These are phyloP conservation scores for Coniochaeta ligniaria DNA, from an alignment of 2,329 filamentous ascomycete species.

Conservation along the genomic window DNA sequence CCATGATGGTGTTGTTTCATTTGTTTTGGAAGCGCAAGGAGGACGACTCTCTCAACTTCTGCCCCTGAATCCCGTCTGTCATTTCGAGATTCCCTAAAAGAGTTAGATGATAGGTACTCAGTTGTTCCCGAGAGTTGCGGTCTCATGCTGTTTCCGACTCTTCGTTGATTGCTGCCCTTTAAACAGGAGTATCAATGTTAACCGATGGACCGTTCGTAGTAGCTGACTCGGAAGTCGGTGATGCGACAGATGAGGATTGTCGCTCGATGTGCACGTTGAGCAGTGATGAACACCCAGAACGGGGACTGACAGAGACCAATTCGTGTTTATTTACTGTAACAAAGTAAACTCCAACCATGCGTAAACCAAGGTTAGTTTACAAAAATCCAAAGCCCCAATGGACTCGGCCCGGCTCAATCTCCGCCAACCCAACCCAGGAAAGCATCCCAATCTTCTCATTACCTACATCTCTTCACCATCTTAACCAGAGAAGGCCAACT, in stretches of 20 bases:
- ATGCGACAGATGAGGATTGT: background rate
- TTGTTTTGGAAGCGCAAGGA: background rate
- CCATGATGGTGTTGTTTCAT: background rate
- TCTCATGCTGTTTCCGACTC: background rate
- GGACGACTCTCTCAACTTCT: background rate
- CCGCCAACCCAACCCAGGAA: background rate
- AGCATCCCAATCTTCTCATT: background rate
- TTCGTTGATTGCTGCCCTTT: background rate
- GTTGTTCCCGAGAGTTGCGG: background rate
- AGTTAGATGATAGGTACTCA: background rate
- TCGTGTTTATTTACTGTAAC: conserved; percentile 13
- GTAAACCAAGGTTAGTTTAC: conserved; percentile 20
- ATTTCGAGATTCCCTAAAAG: background rate
- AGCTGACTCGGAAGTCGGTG: background rate
- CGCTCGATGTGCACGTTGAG: background rate
- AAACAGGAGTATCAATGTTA: background rate
- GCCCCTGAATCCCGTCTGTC: background rate
- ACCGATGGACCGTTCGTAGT: background rate
- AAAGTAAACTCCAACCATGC: conserved; percentile 26
- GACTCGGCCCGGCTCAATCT: background rate
- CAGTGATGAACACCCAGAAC: background rate
- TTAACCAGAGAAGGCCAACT: conserved; percentile 58
- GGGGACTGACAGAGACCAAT: background rate
- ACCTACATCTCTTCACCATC: background rate
- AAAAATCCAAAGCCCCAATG: conserved; percentile 2